These are phyloP conservation scores for Galerina sulciceps DNA, from an alignment of 768 basidiomycete species.

Conservation along the genomic window DNA sequence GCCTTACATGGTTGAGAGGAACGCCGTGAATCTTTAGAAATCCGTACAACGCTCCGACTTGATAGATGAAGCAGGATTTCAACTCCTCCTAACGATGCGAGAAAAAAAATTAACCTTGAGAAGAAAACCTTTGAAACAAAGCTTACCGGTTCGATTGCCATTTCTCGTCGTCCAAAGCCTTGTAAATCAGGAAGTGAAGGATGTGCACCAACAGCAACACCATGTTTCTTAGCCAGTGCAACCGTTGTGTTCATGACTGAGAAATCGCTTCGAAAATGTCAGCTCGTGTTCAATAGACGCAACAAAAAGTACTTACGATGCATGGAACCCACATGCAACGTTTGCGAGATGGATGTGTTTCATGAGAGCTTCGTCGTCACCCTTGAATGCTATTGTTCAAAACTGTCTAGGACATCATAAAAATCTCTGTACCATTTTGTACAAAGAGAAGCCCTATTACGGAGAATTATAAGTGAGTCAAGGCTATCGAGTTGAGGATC, in stretches of 20 bases:
- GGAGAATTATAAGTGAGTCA: background rate
- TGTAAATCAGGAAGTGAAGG: constrained; percentile 68
- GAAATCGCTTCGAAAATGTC: constrained; percentile 50
- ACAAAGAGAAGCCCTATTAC: constrained; percentile 53
- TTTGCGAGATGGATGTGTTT: constrained; percentile 63
- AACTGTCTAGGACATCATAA: background rate
- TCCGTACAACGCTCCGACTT: constrained; percentile 66
- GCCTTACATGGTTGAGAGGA: constrained; percentile 56
- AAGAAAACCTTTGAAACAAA: background rate
- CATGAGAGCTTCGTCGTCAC: constrained; percentile 57
- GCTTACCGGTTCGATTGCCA: constrained; percentile 61
- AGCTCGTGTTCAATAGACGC: no score
- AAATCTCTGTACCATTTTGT: constrained; percentile 38
- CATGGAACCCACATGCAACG: constrained; percentile 73
- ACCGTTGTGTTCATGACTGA: constrained; percentile 70
- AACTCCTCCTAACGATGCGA: constrained; percentile 50
- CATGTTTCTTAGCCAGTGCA: constrained; percentile 54
- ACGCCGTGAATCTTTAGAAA: constrained; percentile 60
- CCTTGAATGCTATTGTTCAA: constrained; percentile 30
- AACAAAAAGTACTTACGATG: constrained; percentile 42
- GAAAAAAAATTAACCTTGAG: background rate
- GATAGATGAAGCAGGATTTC: constrained; percentile 61
- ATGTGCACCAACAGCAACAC: constrained; percentile 68
- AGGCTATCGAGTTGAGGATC: background rate
- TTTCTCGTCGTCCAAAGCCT: constrained; percentile 69